Percentiles rank a stretch among this genome's conserved stretches.
phyloP scores from a whole-genome alignment of 371 early-diverging fungal genomes.

The Zychaea mexicana region DNA sequence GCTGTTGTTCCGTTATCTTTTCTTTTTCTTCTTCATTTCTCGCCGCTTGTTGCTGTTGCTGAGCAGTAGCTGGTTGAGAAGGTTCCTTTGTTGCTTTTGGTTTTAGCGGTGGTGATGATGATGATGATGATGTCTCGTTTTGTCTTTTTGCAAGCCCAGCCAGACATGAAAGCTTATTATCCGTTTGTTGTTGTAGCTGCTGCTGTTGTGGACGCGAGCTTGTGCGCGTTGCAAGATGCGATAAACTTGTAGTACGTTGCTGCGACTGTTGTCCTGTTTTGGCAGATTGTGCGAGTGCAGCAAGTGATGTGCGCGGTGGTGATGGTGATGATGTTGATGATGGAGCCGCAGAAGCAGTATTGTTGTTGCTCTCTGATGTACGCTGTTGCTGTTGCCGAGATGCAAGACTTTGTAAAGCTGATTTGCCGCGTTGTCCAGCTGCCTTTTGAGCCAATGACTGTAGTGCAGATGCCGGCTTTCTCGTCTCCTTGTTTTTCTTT shows the following conservation, averaged over 20 bases:
- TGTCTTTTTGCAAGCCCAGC: background rate
- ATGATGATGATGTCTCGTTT: background rate
- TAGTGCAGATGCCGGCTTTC: slow-evolving; percentile 17
- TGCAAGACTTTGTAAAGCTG: slow-evolving; percentile 19
- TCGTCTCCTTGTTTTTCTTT: background rate
- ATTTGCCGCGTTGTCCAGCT: slow-evolving; percentile 6
- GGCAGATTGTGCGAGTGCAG: slow-evolving; percentile 32
- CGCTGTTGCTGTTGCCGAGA: slow-evolving; percentile 8
- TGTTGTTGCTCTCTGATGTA: background rate
- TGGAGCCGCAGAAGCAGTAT: too few relatives aligned
- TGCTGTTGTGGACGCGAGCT: background rate
- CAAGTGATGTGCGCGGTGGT: slow-evolving; percentile 23
- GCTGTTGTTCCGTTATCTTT: background rate
- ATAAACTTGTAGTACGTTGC: slow-evolving; percentile 15
- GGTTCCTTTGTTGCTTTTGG: background rate
- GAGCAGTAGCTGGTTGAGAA: background rate
- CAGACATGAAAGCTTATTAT: background rate
- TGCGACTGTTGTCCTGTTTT: background rate
- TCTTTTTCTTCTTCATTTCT: background rate
- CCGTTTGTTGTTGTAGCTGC: background rate
- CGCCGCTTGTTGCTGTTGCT: background rate
- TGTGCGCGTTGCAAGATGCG: slow-evolving; percentile 24
- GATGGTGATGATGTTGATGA: too few relatives aligned
- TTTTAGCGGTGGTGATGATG: background rate
- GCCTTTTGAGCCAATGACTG: slow-evolving; percentile 32